Evolutionary conservation across 2,329 filamentous ascomycete species (phyloP), one percentile per base, ranked within the genome.

Genomic region (Leptographium galeiforme): DNA sequence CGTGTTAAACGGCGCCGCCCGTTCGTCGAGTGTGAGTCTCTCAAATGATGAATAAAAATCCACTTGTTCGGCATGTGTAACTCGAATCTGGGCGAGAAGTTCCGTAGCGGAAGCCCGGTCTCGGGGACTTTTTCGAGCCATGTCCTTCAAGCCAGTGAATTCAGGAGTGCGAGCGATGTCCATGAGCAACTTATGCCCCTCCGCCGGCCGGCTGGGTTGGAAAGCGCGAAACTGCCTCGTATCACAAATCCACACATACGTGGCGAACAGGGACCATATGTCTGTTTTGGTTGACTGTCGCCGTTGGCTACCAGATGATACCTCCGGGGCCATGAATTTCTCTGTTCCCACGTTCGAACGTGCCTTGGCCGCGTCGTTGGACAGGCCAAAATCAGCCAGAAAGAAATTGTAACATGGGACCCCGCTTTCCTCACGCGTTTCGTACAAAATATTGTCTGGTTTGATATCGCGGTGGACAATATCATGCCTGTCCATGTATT

Each of bases 401-500:
- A 97, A 96, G 57, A 95, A 84, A 55, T 84, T 83, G 36, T 60
- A 61, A 47, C 58, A 61, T 2, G 57, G 48, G 13, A 55, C 56
- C 14, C 57, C 56, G 6, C 49, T 54, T 19, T 62, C 57, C 33
- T 58, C 51, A 19, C 57, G 52, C 18, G 95, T 71, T 34, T 93
- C 77, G 63, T 89, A 89, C 67, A 98, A 72, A 40, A 98, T 97
- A 62, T 97, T 97, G 64, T 96, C 91, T 0, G 90, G 90, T 68
- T 96, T 97, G 69, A 98, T 95, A 62, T 98, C 93, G 54, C 93
- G 85, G 66, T 98, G 93, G 4, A 97, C 89, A 65, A 98, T 94
- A 61, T 90, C 93, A 38, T 54, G 18, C 16, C 8, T 54, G 0
- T 56, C 57, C 47, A 63, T 58, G 50, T 55, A 63, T 34, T 58